phyloP scores from a whole-genome alignment of 2,329 filamentous ascomycete species.

The Hypoxylon sp. region DNA sequence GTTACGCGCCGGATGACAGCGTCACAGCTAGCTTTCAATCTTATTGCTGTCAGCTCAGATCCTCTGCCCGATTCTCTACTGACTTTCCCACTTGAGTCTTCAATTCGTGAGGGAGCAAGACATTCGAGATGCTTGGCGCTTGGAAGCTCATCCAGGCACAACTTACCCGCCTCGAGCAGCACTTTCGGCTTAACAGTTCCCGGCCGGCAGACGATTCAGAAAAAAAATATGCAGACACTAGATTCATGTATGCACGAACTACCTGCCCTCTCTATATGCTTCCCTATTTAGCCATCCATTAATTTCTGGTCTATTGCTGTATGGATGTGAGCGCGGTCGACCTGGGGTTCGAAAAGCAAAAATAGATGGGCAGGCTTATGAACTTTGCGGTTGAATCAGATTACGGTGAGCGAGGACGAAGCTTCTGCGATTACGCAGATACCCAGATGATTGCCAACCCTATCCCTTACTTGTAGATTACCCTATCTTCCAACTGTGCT shows the following conservation, averaged over 20 bases:
- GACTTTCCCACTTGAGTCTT: constrained; percentile 7
- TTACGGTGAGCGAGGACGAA: constrained; percentile 12
- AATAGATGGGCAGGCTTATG: constrained; percentile 7
- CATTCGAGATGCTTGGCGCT: constrained; percentile 13
- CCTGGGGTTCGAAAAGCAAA: constrained; percentile 9
- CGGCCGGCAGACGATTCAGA: constrained; percentile 21
- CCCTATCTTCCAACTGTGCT: background rate
- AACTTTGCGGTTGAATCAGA: constrained; percentile 22
- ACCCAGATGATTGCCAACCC: constrained; percentile 4
- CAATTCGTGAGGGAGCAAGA: constrained; percentile 11
- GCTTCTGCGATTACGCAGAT: constrained; percentile 10
- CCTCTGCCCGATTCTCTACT: constrained; percentile 9
- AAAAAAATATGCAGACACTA: constrained; percentile 12
- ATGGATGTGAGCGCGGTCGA: constrained; percentile 3
- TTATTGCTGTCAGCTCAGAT: constrained; percentile 13
- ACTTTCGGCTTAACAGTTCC: constrained; percentile 32
- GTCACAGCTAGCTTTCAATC: constrained; percentile 31
- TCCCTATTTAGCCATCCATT: constrained; percentile 39
- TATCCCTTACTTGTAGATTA: background rate
- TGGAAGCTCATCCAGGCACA: constrained; percentile 21
- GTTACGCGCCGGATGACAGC: constrained; percentile 24
- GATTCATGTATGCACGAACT: constrained; percentile 13
- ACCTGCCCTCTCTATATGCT: constrained; percentile 17
- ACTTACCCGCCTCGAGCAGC: constrained; percentile 33
- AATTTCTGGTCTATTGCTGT: constrained; percentile 23